phyloP scores from a whole-genome alignment of 768 basidiomycete species.

The Mycena epipterygia region DNA sequence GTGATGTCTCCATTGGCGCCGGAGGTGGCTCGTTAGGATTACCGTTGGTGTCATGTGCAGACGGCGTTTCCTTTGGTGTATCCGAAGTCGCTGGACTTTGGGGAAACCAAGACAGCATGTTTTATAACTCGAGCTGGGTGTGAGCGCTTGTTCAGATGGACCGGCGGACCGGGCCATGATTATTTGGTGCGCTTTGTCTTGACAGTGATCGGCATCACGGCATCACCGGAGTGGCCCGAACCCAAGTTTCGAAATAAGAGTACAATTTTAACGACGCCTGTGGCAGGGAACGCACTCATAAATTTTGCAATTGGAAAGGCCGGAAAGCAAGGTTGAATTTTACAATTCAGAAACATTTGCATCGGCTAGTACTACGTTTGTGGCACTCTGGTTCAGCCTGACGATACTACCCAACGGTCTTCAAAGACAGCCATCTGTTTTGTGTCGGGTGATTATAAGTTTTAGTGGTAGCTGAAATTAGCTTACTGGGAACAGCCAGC shows the following conservation, averaged over 20 bases:
- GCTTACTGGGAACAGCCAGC: slow-evolving; percentile 51
- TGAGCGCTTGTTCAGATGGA: no score
- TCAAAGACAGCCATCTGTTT: slow-evolving; percentile 39
- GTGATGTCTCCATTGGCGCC: neutral
- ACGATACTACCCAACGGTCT: neutral
- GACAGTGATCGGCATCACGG: no score
- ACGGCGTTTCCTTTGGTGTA: neutral
- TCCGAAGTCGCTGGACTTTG: slow-evolving; percentile 21
- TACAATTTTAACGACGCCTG: no score
- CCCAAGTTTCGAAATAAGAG: no score
- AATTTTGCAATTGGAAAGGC: no score
- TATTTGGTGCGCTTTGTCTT: no score
- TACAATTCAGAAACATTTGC: neutral
- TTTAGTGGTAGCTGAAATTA: neutral
- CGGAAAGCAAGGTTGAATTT: slow-evolving; percentile 18
- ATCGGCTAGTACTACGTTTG: no score
- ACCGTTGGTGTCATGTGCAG: neutral
- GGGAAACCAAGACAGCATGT: slow-evolving; percentile 31
- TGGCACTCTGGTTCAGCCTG: no score
- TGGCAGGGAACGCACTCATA: no score
- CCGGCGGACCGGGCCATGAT: no score
- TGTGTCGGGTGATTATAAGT: neutral
- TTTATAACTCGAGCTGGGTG: no score
- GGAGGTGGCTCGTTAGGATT: neutral
- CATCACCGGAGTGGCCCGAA: no score